These are phyloP conservation scores for Penicillium coprophilum DNA, from an alignment of 495 filamentous ascomycete genomes.

Conservation along the genomic window DNA sequence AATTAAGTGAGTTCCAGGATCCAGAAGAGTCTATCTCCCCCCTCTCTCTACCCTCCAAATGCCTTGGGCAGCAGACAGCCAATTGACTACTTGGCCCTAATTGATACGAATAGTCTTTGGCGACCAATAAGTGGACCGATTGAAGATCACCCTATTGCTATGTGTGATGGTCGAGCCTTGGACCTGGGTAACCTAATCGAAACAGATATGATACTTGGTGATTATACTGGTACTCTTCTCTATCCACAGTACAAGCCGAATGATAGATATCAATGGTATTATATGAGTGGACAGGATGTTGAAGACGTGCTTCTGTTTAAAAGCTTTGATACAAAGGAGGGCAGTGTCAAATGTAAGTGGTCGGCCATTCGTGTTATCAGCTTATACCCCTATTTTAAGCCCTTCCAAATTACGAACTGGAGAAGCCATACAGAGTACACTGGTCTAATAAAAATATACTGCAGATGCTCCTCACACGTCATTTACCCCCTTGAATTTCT, in stretches of 20 bases:
- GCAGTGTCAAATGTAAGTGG: constrained; percentile 8
- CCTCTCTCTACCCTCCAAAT: no score
- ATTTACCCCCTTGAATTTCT: constrained; percentile 9
- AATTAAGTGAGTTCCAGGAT: constrained; percentile 23
- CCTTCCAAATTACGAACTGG: no score
- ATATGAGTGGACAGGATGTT: constrained; percentile 26
- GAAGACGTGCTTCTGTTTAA: constrained; percentile 37
- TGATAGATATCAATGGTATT: constrained; percentile 27
- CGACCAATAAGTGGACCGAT: constrained; percentile 24
- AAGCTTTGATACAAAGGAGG: constrained; percentile 28
- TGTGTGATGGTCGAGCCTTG: constrained; percentile 31
- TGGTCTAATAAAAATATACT: not conserved
- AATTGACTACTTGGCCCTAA: no score
- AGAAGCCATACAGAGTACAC: no score
- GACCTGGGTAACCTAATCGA: constrained; percentile 25
- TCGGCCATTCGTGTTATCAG: no score
- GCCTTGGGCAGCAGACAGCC: no score
- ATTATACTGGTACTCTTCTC: constrained; percentile 26
- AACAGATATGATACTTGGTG: constrained; percentile 23
- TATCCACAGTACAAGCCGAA: constrained; percentile 22
- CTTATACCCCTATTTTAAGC: no score
- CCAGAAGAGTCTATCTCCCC: not conserved
- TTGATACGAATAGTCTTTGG: no score
- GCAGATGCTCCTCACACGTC: constrained; percentile 23
- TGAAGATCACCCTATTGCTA: constrained; percentile 33